Evolutionary conservation across 345 rosid species (phyloP).

Genomic region (Hypericum androsaemum): DNA sequence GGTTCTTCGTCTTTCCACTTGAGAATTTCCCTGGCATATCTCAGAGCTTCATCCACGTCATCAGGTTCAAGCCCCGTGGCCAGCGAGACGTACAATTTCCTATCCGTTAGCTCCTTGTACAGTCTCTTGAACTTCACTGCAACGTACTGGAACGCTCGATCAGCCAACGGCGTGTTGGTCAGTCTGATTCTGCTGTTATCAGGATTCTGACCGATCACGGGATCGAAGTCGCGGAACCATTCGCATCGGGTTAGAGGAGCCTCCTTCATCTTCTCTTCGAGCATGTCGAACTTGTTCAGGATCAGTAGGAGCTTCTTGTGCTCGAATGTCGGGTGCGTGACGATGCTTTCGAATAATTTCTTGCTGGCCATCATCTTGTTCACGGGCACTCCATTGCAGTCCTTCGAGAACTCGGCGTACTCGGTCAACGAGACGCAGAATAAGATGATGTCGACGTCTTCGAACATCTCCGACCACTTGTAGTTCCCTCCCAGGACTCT

Average conservation of each 20-base stretch:
- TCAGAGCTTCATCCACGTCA: constrained; percentile 42
- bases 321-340: constrained; percentile 45
- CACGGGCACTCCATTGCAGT: constrained; percentile 33
- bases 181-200: constrained; percentile 14
- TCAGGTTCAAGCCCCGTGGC: constrained; percentile 56
- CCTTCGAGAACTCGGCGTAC: constrained; percentile 43
- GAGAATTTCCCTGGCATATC: constrained; percentile 55
- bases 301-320: constrained; percentile 67
- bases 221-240: constrained; percentile 72
- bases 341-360: constrained; percentile 48
- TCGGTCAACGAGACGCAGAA: constrained; percentile 66
- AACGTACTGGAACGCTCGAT: constrained; percentile 56
- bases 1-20: constrained; percentile 44
- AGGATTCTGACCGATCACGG: constrained; percentile 39
- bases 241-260: constrained; percentile 56
- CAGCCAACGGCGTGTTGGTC: constrained; percentile 40
- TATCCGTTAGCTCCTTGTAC: constrained; percentile 37
- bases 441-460: constrained; percentile 56
- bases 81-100: constrained; percentile 45
- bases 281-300: constrained; percentile 71
- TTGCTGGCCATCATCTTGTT: constrained; percentile 86
- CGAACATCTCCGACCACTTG: constrained; percentile 82
- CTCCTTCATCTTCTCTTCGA: constrained; percentile 56
- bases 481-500: constrained; percentile 59
- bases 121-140: constrained; percentile 65